Evolutionary conservation across 2,329 filamentous ascomycete genomes (phyloP).

Genomic region (Dothideomycetes sp.): DNA sequence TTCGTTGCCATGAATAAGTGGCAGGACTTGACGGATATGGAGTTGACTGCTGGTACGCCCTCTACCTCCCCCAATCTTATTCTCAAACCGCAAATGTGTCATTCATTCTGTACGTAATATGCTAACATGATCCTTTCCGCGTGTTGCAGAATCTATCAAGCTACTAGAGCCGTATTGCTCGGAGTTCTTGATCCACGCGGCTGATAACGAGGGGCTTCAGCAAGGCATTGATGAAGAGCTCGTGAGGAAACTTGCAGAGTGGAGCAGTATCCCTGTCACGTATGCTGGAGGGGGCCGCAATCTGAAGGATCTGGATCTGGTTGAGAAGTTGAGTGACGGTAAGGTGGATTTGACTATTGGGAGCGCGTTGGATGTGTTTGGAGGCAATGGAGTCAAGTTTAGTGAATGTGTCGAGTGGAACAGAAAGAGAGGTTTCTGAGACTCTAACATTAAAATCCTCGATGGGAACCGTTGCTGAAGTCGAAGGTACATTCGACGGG

Average conservation of each 20-base stretch:
- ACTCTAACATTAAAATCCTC: no score
- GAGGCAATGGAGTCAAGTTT: slow-evolving; percentile 75
- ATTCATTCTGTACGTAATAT: no score
- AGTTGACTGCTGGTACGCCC: slow-evolving; percentile 67
- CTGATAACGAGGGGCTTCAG: slow-evolving; percentile 92
- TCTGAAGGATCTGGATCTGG: slow-evolving; percentile 71
- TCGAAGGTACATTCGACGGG: no score
- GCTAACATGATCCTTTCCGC: no score
- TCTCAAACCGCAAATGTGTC: no score
- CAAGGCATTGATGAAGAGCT: slow-evolving; percentile 81
- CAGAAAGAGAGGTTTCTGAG: slow-evolving; percentile 7
- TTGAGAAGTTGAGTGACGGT: slow-evolving; percentile 67
- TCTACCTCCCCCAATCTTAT: not conserved
- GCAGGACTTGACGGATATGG: slow-evolving; percentile 96
- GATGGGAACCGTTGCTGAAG: no score
- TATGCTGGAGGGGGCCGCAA: slow-evolving; percentile 90
- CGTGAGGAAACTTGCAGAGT: slow-evolving; percentile 65
- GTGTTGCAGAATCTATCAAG: slow-evolving; percentile 61
- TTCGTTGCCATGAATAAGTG: slow-evolving; percentile 99
- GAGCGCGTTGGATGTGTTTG: slow-evolving; percentile 92
- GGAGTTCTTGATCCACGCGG: slow-evolving; percentile 94
- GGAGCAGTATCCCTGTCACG: slow-evolving; percentile 88
- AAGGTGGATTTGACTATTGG: slow-evolving; percentile 92
- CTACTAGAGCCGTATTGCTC: slow-evolving; percentile 83
- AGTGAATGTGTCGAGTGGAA: slow-evolving; percentile 91